phyloP scores from a whole-genome alignment of 495 filamentous ascomycete genomes.

The Aspergillus carlsbadensis region DNA sequence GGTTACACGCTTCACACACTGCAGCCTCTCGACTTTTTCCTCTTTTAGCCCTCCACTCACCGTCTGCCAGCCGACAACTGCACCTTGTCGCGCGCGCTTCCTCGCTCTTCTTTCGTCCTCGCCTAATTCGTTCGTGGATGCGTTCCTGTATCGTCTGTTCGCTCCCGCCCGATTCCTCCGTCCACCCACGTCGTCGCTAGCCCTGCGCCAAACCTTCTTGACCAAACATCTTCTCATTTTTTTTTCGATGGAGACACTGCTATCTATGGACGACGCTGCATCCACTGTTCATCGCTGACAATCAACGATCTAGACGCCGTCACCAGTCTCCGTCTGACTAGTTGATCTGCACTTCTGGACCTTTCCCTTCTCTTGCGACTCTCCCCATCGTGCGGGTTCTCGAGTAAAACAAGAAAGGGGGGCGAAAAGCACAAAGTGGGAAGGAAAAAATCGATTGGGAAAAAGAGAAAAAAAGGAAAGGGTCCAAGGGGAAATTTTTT shows the following conservation, averaged over 20 bases:
- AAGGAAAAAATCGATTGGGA: constrained; percentile 5
- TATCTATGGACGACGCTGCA: constrained; percentile 22
- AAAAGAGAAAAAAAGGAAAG: constrained; percentile 18
- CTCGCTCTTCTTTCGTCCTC: constrained; percentile 15
- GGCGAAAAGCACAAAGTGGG: constrained; percentile 10
- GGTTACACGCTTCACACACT: constrained; percentile 22
- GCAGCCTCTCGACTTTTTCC: constrained; percentile 20
- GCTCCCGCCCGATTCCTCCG: constrained; percentile 8
- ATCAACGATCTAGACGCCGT: constrained; percentile 28
- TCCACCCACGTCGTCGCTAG: constrained; percentile 16
- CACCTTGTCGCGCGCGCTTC: constrained; percentile 14
- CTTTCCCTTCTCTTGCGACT: constrained; percentile 11
- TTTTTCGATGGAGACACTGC: constrained; percentile 31
- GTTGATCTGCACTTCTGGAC: constrained; percentile 20
- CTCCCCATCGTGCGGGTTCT: constrained; percentile 14
- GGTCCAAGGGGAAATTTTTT: constrained; percentile 18
- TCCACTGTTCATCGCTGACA: constrained; percentile 28
- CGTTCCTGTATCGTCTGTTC: constrained; percentile 13
- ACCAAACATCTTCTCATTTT: constrained; percentile 15
- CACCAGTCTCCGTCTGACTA: constrained; percentile 17
- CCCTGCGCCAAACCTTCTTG: constrained; percentile 13
- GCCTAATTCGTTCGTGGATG: constrained; percentile 11
- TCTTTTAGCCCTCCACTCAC: constrained; percentile 24
- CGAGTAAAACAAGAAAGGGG: constrained; percentile 11
- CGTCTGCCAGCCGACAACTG: constrained; percentile 24